These are phyloP conservation scores for Penicillium bialowiezense DNA, from an alignment of 495 filamentous ascomycete species.

Conservation along the genomic window DNA sequence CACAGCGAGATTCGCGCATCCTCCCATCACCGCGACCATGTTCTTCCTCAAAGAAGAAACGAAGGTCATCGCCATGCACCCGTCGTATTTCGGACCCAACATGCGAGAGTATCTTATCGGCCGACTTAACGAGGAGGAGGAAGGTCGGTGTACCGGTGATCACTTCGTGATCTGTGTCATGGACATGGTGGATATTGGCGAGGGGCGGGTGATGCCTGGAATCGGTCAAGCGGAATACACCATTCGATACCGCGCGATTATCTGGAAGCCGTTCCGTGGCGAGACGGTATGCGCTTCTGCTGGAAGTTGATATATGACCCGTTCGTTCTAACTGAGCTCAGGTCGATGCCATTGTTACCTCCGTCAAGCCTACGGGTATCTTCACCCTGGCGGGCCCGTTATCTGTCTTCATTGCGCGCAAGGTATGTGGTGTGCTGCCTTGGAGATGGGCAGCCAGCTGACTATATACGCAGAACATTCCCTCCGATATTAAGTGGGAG, in stretches of 20 bases:
- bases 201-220: conserved; percentile 86
- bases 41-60: conserved; percentile 97
- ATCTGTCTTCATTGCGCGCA: conserved; percentile 80
- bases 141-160: conserved; percentile 86
- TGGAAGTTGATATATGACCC: neutral
- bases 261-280: conserved; percentile 95
- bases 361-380: conserved; percentile 87
- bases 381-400: conserved; percentile 89
- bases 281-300: conserved; percentile 70
- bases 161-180: conserved; percentile 97
- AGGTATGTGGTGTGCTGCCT: conserved; percentile 51
- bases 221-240: conserved; percentile 91
- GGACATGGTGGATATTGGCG: conserved; percentile 88
- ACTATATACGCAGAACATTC: conserved; percentile 68
- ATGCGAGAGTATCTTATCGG: conserved; percentile 85
- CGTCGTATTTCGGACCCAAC: conserved; percentile 90
- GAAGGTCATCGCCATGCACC: conserved; percentile 88
- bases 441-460: conserved; percentile 4
- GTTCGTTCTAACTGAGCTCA: conserved; percentile 37
- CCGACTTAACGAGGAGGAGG: conserved; percentile 84
- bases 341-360: conserved; percentile 89
- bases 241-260: conserved; percentile 89
- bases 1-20: neutral
- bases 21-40: conserved; percentile 51
- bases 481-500: conserved; percentile 87